Conservation (phyloP, 768 basidiomycete species). For the Suillus lakei region DNA sequence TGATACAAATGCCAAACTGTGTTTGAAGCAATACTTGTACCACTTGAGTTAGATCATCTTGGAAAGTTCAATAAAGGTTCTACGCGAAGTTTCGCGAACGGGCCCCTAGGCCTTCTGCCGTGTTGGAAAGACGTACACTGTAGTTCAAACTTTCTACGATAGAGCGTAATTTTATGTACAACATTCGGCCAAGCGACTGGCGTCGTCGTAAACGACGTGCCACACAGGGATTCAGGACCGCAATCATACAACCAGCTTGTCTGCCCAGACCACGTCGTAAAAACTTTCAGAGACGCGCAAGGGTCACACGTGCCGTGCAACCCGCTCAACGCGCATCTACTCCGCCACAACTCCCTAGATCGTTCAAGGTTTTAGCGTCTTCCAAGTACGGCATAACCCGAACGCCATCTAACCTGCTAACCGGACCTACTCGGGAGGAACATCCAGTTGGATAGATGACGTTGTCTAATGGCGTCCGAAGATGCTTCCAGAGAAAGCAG, state of each 20-base stretch:
- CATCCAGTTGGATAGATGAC: background rate
- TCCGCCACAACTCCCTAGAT: background rate
- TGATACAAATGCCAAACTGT: background rate
- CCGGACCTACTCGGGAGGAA: background rate
- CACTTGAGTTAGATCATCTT: background rate
- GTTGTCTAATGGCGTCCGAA: background rate
- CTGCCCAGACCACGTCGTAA: background rate
- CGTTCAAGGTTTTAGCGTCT: background rate
- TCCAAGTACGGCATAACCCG: background rate
- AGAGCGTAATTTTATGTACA: background rate
- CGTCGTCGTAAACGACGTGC: too few relatives aligned
- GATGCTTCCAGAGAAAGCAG: constrained; percentile 1
- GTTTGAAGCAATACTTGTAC: background rate
- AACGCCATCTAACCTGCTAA: background rate
- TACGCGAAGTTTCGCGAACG: too few relatives aligned
- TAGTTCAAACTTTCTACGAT: background rate
- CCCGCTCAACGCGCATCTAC: too few relatives aligned
- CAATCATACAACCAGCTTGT: too few relatives aligned
- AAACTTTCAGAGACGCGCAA: background rate
- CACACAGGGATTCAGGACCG: too few relatives aligned
- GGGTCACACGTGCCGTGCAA: background rate
- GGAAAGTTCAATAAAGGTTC: background rate
- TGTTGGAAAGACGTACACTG: background rate
- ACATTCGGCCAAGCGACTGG: background rate
- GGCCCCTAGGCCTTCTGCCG: background rate